phyloP scores from a whole-genome alignment of 495 filamentous ascomycete species.

The Chaetomidium leptoderma region DNA sequence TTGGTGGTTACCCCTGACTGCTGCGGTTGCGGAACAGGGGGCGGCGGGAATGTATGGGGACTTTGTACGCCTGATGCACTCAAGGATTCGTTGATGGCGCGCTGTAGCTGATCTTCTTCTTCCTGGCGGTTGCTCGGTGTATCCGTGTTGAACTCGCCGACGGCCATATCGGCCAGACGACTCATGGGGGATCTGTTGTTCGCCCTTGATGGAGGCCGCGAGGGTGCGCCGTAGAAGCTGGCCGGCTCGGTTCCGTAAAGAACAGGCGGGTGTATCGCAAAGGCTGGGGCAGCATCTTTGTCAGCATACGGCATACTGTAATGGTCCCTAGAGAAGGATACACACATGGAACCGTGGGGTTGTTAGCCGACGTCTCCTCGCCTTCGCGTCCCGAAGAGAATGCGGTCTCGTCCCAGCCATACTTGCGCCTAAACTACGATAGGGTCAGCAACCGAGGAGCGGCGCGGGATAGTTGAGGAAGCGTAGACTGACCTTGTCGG shows the following conservation, averaged over 20 bases:
- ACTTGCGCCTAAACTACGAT: slow-evolving; percentile 31
- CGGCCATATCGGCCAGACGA: slow-evolving; percentile 37
- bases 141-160: slow-evolving; percentile 24
- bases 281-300: slow-evolving; percentile 39
- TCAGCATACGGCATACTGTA: slow-evolving; percentile 13
- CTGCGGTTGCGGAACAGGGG: slow-evolving; percentile 36
- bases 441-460: slow-evolving; percentile 17
- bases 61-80: slow-evolving; percentile 14
- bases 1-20: slow-evolving; percentile 41
- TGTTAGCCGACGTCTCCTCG: slow-evolving; percentile 8
- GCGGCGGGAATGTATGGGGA: slow-evolving; percentile 36
- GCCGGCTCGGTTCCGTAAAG: neutral
- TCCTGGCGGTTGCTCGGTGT: slow-evolving; percentile 26
- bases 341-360: slow-evolving; percentile 3
- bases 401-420: slow-evolving; percentile 46
- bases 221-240: slow-evolving; percentile 46
- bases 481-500: slow-evolving; percentile 33
- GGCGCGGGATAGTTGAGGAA: neutral
- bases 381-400: slow-evolving; percentile 48
- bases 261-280: slow-evolving; percentile 30
- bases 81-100: slow-evolving; percentile 31
- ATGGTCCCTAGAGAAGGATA: neutral
- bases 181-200: slow-evolving; percentile 49
- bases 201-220: slow-evolving; percentile 65
- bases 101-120: slow-evolving; percentile 38